phyloP scores from a whole-genome alignment of 2,329 filamentous ascomycete genomes.

The Alternaria tenuissima region DNA sequence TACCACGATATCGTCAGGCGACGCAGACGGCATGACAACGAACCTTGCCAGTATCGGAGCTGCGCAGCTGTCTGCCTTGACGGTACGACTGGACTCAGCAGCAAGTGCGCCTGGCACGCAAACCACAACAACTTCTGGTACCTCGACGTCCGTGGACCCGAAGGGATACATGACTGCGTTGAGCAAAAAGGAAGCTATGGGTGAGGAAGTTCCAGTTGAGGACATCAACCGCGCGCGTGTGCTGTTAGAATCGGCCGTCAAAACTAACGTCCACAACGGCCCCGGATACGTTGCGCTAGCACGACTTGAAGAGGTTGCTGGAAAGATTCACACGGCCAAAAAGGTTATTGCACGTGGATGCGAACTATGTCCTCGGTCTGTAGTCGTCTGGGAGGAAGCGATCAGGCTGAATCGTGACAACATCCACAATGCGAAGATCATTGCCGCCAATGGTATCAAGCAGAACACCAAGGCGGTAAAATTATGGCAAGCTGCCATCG shows the following conservation, averaged over 20 bases:
- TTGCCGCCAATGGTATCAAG: constrained; percentile 91
- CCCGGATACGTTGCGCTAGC: constrained; percentile 96
- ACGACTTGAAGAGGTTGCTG: constrained; percentile 88
- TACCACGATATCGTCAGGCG: constrained; percentile 75
- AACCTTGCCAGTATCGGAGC: constrained; percentile 98
- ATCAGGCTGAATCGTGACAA: constrained; percentile 82
- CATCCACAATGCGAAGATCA: constrained; percentile 91
- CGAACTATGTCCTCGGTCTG: constrained; percentile 88
- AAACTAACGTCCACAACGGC: constrained; percentile 93
- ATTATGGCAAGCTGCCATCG: constrained; percentile 96
- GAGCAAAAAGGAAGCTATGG: constrained; percentile 79
- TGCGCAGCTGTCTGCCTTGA: constrained; percentile 92
- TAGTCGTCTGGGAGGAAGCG: constrained; percentile 95
- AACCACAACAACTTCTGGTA: constrained; percentile 71
- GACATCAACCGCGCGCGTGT: constrained; percentile 94
- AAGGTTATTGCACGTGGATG: constrained; percentile 89
- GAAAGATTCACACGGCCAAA: constrained; percentile 87
- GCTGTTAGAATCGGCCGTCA: constrained; percentile 94
- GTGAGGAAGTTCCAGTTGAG: constrained; percentile 79
- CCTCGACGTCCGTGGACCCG: constrained; percentile 88
- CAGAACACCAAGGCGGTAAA: constrained; percentile 87
- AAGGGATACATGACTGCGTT: constrained; percentile 96
- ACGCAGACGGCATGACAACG: constrained; percentile 83
- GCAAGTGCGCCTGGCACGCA: constrained; percentile 72
- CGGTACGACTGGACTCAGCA: constrained; percentile 91